Evolutionary conservation across 495 filamentous ascomycete species (phyloP), one percentile per base, ranked within the genome.

Genomic region (Halenospora varia): DNA sequence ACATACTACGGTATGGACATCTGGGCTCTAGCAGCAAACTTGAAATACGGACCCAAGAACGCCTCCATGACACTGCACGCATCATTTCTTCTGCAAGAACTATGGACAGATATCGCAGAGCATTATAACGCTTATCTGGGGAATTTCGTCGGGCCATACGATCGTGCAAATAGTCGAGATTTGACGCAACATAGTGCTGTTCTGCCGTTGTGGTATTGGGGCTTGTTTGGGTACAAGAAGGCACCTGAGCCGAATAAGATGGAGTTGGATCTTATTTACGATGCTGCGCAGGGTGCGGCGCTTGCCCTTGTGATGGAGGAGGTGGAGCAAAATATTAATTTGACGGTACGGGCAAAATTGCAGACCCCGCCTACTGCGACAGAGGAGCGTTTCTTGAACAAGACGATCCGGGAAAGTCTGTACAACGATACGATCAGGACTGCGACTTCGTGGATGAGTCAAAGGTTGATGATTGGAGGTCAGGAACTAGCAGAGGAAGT

Each of bases 1-100:
- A 69, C 66, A 0, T 69, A 65, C 53, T 69, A 67, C 41, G 66
- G 66, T 24, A 63, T 65, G 60, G 66, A 67, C 55, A 61, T 55
- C 11, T 69, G 66, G 66, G 66, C 66, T 2, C 57, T 69, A 1
- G 64, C 60, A 2, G 66, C 64, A 3, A 63, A 56, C 18, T 61
- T 69, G 17, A 69, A 69, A 50, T 69, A 69, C 19, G 66, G 62
- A 2, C 64, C 66, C 2, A 39, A 53, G 19, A 61, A 57, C 39
- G 25, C 56, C 0, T 45, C 62, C 15, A 67, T 69, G 52, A 67
- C 57, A 6, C 46, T 46, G 8, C 60, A 67, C 20, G 39, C 66
- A 2, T 56, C 59, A 29, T 52, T 62, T 2, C 61, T 69, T 17
- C 23, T 69, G 39, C 62, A 40, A 0, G 57, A 60, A 10, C 47